Conservation (phyloP, 345 rosid genomes). For the Populus deltoides region DNA sequence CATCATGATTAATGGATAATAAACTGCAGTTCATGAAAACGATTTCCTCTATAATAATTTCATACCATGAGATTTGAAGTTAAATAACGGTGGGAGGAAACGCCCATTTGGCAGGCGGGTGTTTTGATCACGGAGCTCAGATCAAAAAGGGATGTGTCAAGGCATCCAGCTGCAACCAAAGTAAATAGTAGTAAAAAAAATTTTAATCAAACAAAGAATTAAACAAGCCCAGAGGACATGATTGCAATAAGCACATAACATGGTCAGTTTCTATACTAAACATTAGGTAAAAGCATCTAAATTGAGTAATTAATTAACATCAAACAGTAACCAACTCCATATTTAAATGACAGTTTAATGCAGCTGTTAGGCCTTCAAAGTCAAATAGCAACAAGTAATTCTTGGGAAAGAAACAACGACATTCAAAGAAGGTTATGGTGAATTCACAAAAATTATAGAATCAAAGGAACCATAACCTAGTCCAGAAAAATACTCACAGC, state of each 20-base stretch:
- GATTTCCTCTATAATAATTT: background rate
- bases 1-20: background rate
- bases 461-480: background rate
- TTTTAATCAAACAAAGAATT: background rate
- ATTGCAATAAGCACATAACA: background rate
- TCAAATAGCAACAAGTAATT: too few species aligned
- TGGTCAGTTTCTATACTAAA: background rate
- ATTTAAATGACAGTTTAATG: background rate
- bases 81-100: conserved; percentile 81
- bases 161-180: conserved; percentile 63
- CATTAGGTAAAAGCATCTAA: background rate
- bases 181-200: background rate
- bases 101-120: conserved; percentile 83
- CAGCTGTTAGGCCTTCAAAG: too few species aligned
- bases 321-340: background rate
- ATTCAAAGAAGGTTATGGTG: background rate
- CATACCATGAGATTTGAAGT: conserved; percentile 81
- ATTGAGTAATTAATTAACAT: background rate
- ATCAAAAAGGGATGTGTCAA: conserved; percentile 94
- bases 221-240: background rate
- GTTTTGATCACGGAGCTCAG: conserved; percentile 77
- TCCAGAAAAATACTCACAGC: conserved; percentile 57
- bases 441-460: background rate
- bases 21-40: background rate
- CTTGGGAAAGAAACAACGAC: background rate